phyloP scores from a whole-genome alignment of 2,329 filamentous ascomycete genomes.

The Trichoderma polysporum region DNA sequence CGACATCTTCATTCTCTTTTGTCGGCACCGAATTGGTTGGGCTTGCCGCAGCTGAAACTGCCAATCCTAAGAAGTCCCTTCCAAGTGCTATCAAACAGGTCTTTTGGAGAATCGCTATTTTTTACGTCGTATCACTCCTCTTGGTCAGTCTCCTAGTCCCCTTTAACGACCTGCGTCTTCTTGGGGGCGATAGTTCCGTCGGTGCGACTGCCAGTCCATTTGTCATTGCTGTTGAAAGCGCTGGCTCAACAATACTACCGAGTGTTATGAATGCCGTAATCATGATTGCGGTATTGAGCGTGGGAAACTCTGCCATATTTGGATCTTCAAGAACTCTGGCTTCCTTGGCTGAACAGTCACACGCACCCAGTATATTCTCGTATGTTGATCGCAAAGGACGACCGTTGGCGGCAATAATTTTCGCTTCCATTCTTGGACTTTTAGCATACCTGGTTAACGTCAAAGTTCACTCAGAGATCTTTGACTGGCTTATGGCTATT shows the following conservation, averaged over 20 bases:
- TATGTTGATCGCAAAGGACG: slow-evolving; percentile 6
- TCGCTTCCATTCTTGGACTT: not conserved
- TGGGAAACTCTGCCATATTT: slow-evolving; percentile 1
- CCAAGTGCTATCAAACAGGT: slow-evolving; percentile 10
- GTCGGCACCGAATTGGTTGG: not conserved
- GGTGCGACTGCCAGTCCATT: not conserved
- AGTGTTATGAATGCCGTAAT: slow-evolving; percentile 7
- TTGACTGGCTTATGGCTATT: slow-evolving; percentile 1
- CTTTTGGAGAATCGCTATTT: slow-evolving; percentile 4
- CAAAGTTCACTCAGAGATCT: slow-evolving; percentile 1
- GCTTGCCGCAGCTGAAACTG: not conserved
- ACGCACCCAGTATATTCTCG: slow-evolving; percentile 6
- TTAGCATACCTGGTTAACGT: slow-evolving; percentile 3
- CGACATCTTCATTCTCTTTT: slow-evolving; percentile 3
- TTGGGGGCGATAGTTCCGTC: not conserved
- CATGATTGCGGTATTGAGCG: slow-evolving; percentile 6
- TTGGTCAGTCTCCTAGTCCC: not conserved
- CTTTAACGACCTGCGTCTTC: not conserved
- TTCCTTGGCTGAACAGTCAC: not conserved
- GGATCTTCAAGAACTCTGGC: slow-evolving; percentile 2
- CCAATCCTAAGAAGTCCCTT: slow-evolving; percentile 1
- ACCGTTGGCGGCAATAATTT: not conserved
- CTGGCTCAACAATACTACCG: not conserved
- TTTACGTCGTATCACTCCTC: slow-evolving; percentile 8
- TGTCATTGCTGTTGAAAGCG: not conserved